A percentile compares a stretch with the other conserved stretches of the same genome.
Evolutionary conservation across 1,139 yeast genomes (phyloP).

Genomic region (Zygoascus sp.): DNA sequence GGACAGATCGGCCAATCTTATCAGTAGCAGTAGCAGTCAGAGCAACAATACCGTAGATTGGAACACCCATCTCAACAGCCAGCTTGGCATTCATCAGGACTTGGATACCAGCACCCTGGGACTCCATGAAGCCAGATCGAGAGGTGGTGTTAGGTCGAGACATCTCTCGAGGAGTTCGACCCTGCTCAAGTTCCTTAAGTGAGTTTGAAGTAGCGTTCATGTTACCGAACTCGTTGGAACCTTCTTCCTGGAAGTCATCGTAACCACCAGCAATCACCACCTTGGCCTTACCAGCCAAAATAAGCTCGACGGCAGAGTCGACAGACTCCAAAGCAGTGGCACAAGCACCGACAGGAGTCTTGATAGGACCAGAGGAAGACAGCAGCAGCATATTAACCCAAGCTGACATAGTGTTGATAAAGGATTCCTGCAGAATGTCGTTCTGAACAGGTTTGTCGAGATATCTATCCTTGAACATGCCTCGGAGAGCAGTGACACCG

Average conservation of each 20-base stretch:
- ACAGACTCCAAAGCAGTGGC: slow-evolving; percentile 98
- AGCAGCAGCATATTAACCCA: slow-evolving; percentile 98
- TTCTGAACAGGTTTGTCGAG: slow-evolving; percentile 91
- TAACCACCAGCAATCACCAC: slow-evolving; percentile 97
- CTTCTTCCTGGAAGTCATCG: slow-evolving; percentile 99
- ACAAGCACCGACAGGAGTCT: slow-evolving; percentile 99
- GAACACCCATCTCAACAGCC: slow-evolving; percentile 97
- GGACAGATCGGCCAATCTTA: slow-evolving; percentile 97
- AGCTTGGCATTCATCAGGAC: slow-evolving; percentile 91
- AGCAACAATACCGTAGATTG: slow-evolving; percentile 93
- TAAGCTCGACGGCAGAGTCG: slow-evolving; percentile 92
- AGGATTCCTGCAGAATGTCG: slow-evolving; percentile 94
- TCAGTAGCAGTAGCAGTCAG: slow-evolving; percentile 96
- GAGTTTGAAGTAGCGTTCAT: slow-evolving; percentile 98
- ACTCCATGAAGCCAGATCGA: slow-evolving; percentile 98
- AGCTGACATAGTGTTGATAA: slow-evolving; percentile 98
- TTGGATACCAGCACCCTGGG: slow-evolving; percentile 99
- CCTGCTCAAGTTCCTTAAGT: slow-evolving; percentile 79
- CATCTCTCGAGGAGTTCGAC: slow-evolving; percentile 98
- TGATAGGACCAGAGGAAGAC: slow-evolving; percentile 98
- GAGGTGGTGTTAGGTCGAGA: slow-evolving; percentile 96
- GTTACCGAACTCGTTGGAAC: slow-evolving; percentile 95
- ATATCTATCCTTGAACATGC: slow-evolving; percentile 95
- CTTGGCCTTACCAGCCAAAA: slow-evolving; percentile 89
- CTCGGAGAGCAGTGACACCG: slow-evolving; percentile 94